phyloP scores from a whole-genome alignment of 495 filamentous ascomycete species.

The Hypoxylon cercidicola region DNA sequence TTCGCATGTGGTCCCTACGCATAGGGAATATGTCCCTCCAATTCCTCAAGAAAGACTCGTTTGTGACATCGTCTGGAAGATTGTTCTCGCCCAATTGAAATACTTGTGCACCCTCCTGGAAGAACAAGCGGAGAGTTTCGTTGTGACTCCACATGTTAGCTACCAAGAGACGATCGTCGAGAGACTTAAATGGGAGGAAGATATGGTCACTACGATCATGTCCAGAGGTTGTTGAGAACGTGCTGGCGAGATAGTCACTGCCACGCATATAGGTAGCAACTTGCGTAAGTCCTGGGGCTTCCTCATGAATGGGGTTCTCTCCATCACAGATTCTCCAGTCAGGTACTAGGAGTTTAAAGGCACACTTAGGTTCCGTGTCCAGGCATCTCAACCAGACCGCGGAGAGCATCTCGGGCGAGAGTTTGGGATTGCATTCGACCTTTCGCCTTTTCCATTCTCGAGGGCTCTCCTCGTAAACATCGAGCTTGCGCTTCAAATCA shows the following conservation, averaged over 20 bases:
- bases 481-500: conserved; percentile 7
- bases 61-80: background rate
- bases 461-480: background rate
- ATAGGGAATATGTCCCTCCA: conserved; percentile 25
- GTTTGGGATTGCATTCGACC: background rate
- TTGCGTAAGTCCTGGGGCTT: conserved; percentile 2
- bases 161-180: conserved; percentile 5
- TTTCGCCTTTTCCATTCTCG: conserved; percentile 5
- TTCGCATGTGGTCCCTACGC: conserved; percentile 5
- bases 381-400: conserved; percentile 14
- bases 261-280: conserved; percentile 36
- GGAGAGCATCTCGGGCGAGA: conserved; percentile 31
- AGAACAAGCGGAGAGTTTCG: conserved; percentile 22
- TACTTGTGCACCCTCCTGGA: conserved; percentile 32
- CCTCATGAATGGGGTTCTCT: conserved; percentile 8
- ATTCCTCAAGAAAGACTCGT: background rate
- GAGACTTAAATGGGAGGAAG: conserved; percentile 20
- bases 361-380: conserved; percentile 20
- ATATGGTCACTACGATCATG: conserved; percentile 27
- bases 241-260: background rate
- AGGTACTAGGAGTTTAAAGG: conserved; percentile 33
- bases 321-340: conserved; percentile 36
- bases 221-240: conserved; percentile 5
- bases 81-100: conserved; percentile 26
- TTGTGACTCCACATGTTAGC: conserved; percentile 18